These are phyloP conservation scores for Trichoderma simmonsii DNA, from an alignment of 2,329 filamentous ascomycete species.

Conservation along the genomic window DNA sequence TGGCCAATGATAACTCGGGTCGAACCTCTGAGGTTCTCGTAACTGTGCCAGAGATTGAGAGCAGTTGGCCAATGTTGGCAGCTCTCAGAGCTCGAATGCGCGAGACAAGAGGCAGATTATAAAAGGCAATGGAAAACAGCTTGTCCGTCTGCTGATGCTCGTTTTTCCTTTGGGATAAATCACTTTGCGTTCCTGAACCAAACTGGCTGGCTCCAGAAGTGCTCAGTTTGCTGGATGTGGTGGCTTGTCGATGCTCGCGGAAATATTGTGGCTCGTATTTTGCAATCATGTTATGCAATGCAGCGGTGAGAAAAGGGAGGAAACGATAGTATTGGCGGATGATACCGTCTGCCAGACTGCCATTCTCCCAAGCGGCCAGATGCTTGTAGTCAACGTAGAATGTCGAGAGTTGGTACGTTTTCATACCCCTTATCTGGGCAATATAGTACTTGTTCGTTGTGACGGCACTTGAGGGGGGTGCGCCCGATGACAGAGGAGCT, in stretches of 20 bases:
- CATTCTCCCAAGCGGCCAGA: conserved; percentile 71
- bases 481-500: conserved; percentile 60
- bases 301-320: conserved; percentile 83
- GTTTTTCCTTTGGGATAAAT: conserved; percentile 70
- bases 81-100: conserved; percentile 83
- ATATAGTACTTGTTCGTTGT: conserved; percentile 82
- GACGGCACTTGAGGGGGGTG: conserved; percentile 65
- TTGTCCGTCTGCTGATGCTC: conserved; percentile 98
- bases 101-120: conserved; percentile 85
- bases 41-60: conserved; percentile 95
- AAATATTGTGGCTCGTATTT: conserved; percentile 96
- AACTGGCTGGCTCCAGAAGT: conserved; percentile 64
- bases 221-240: conserved; percentile 67
- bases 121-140: conserved; percentile 88
- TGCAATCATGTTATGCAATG: conserved; percentile 86
- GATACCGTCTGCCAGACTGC: conserved; percentile 79
- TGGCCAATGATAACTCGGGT: conserved; percentile 86
- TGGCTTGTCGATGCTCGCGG: conserved; percentile 83
- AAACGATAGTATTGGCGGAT: conserved; percentile 93
- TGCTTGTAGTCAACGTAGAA: conserved; percentile 88
- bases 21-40: conserved; percentile 96
- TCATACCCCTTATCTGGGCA: conserved; percentile 76
- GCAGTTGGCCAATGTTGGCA: conserved; percentile 83
- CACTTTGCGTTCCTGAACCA: conserved; percentile 60
- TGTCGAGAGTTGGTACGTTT: conserved; percentile 71